Conservation (phyloP, 768 basidiomycete genomes). For the Cyclocybe aegerita region DNA sequence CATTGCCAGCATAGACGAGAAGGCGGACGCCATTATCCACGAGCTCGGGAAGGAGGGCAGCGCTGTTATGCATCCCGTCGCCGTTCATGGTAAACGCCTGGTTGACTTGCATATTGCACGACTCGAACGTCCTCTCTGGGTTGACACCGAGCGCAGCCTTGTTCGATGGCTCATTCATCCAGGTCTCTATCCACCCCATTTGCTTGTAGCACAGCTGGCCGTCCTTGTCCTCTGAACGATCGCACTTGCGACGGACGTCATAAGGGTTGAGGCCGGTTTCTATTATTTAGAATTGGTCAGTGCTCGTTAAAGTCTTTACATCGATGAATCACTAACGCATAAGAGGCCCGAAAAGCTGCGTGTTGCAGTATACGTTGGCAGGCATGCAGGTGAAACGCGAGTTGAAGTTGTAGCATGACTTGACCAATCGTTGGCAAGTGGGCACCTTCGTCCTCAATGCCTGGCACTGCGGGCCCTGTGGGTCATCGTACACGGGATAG, state of each 20-base stretch:
- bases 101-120: conserved; percentile 82
- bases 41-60: conserved; percentile 74
- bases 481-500: conserved; percentile 77
- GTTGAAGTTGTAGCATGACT: conserved; percentile 65
- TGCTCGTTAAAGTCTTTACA: not conserved
- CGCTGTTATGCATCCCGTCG: conserved; percentile 84
- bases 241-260: conserved; percentile 78
- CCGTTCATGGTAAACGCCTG: conserved; percentile 79
- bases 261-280: conserved; percentile 85
- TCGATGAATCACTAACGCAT: conserved; percentile 48
- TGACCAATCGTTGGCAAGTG: conserved; percentile 71
- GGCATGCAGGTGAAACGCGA: conserved; percentile 69
- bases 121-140: conserved; percentile 54
- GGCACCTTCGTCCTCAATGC: conserved; percentile 64
- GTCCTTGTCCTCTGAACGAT: conserved; percentile 54
- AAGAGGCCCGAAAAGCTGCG: conserved; percentile 69
- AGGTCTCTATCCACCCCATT: conserved; percentile 86
- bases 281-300: conserved; percentile 20
- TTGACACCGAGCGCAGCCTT: conserved; percentile 82
- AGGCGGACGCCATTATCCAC: conserved; percentile 81
- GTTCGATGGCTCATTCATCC: conserved; percentile 75
- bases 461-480: conserved; percentile 63
- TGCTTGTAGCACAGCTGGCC: conserved; percentile 76
- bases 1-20: conserved; percentile 87
- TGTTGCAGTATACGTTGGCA: conserved; percentile 78